phyloP scores from a whole-genome alignment of 2,329 filamentous ascomycete genomes.

The Fusarium chaquense region DNA sequence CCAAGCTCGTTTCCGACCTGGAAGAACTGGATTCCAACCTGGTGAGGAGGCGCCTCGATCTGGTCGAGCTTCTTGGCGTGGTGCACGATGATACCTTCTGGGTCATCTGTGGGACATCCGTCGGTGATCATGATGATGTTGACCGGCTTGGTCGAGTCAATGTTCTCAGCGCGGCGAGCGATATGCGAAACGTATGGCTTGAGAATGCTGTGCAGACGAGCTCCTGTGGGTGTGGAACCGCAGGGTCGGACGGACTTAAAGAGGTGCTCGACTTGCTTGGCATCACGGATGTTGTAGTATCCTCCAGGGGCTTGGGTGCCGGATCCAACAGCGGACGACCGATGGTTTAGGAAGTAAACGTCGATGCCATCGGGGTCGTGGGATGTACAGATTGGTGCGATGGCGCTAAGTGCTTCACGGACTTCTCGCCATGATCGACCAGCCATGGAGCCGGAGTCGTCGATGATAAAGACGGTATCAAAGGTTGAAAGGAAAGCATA shows the following conservation, averaged over 20 bases:
- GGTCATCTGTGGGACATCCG: constrained; percentile 83
- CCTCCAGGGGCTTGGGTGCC: constrained; percentile 59
- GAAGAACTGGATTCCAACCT: constrained; percentile 95
- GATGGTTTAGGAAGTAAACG: constrained; percentile 88
- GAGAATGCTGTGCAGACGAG: constrained; percentile 77
- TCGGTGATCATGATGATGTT: constrained; percentile 97
- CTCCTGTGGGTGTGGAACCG: constrained; percentile 80
- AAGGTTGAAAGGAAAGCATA: constrained; percentile 83
- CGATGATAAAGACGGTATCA: constrained; percentile 90
- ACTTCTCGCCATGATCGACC: constrained; percentile 83
- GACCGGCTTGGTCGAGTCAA: constrained; percentile 74
- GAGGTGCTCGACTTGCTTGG: constrained; percentile 71
- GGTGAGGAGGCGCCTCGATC: constrained; percentile 78
- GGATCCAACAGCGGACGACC: constrained; percentile 54
- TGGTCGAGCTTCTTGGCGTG: constrained; percentile 78
- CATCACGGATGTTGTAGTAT: constrained; percentile 73
- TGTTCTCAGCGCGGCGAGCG: constrained; percentile 54
- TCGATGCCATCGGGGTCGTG: constrained; percentile 90
- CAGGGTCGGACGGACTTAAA: constrained; percentile 75
- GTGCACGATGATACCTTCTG: constrained; percentile 74
- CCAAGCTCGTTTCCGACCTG: constrained; percentile 82
- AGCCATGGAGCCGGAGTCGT: constrained; percentile 90
- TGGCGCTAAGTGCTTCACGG: constrained; percentile 73
- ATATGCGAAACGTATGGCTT: constrained; percentile 71
- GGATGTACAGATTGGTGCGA: constrained; percentile 83